Base-by-base conservation (phyloP, 2,329 filamentous ascomycete species). In the Alternaria dauci region DNA sequence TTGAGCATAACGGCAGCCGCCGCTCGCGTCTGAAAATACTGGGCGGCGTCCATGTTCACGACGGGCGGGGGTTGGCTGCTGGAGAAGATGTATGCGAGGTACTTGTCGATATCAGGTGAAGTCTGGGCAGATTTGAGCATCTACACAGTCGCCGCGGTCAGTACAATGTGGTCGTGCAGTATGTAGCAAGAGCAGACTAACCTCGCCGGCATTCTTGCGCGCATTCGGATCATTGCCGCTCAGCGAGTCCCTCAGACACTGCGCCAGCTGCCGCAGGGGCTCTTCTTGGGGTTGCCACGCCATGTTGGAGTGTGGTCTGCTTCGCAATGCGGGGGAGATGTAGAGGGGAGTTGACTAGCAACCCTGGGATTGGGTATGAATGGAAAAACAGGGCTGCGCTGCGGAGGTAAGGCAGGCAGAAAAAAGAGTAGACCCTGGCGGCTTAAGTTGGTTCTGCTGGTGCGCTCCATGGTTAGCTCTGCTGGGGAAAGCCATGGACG, bases 91-190 rank as follows among this genome's bases (percentile, higher is more conserved):
- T 91, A 97, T 70, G 92, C 91, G 44, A 99, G 89, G 80, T 99
- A 99, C 81, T 98, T 98, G 83, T 96, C 94, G 83, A 97, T 92
- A 78, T 98, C 94, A 50, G 94, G 94, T 11, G 92, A 95, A 53
- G 85, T 82, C 78, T 92, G 96, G 62, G 94, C 95, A 82, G 96
- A 91, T 68, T 88, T 85, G 71, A 99, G 91, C 92, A 98, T 96
- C 95, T 98, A 58, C 47, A 58, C 30, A 53, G 55, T 28, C 36
- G 59, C 55, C 50, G 59, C 52, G 53, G 69, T 78, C 63, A 75
- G 72, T 69, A 72, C 59, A 62, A 41, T 41, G n/a, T 55, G 59
- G 58, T 51, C 36, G 39, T 56, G 52, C 41, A 52, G 62, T 59
- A 56, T 52, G 26, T 39, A 48, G 23, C 18, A 39, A 47, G 26